phyloP scores from a whole-genome alignment of 2,329 filamentous ascomycete species.

The Penicillium sp. region DNA sequence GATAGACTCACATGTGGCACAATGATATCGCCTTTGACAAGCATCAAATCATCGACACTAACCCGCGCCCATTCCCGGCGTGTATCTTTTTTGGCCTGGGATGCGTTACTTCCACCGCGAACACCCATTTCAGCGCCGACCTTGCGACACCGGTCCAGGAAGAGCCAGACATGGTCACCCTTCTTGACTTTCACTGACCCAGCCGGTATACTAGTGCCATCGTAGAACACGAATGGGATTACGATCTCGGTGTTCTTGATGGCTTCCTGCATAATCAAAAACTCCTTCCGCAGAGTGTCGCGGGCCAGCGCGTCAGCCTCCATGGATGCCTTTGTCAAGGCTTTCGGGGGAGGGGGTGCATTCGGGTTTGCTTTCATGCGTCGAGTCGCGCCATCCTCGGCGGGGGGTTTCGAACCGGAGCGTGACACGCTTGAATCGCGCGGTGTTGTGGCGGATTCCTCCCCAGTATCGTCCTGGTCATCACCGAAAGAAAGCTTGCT shows the following conservation, averaged over 20 bases:
- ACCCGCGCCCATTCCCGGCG: conserved; percentile 87
- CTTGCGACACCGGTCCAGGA: conserved; percentile 87
- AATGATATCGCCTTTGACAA: conserved; percentile 87
- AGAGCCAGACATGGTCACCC: conserved; percentile 89
- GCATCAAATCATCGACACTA: conserved; percentile 91
- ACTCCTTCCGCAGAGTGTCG: conserved; percentile 75
- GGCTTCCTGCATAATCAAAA: conserved; percentile 76
- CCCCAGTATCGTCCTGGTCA: conserved; percentile 62
- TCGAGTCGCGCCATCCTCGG: conserved; percentile 33
- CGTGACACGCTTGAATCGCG: conserved; percentile 42
- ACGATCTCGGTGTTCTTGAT: conserved; percentile 87
- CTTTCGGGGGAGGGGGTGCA: conserved; percentile 64
- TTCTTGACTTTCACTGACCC: conserved; percentile 86
- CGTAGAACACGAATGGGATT: conserved; percentile 96
- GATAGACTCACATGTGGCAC: conserved; percentile 78
- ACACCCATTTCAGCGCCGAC: conserved; percentile 82
- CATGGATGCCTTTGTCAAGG: conserved; percentile 72
- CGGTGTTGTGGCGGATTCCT: conserved; percentile 38
- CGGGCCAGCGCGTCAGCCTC: conserved; percentile 77
- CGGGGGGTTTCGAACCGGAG: conserved; percentile 40
- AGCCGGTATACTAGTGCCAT: conserved; percentile 85
- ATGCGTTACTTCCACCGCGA: conserved; percentile 57
- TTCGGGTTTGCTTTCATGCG: conserved; percentile 48
- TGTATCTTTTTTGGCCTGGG: conserved; percentile 56
- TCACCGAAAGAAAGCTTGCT: conserved; percentile 64